Percentiles rank a stretch among this genome's conserved stretches.
phyloP scores from a whole-genome alignment of 140 eudicot genomes.

The Erigeron philadelphicus region DNA sequence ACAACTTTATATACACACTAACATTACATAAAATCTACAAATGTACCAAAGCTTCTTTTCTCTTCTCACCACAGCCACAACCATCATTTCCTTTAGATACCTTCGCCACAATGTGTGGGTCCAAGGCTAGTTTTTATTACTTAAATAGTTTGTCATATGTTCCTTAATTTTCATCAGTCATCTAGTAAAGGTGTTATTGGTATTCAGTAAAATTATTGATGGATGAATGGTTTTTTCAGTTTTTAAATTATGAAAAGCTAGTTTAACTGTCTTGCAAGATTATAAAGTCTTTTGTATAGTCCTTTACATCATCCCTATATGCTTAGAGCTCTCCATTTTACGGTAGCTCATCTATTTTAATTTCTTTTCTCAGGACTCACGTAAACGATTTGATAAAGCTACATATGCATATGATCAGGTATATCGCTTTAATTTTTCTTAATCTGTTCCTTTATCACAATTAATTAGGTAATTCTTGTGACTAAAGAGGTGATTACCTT shows the following conservation, averaged over 20 bases:
- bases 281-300: background rate
- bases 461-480: background rate
- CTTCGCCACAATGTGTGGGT: too few species aligned
- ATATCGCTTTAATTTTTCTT: slow-evolving; percentile 6
- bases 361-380: slow-evolving; percentile 68
- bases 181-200: background rate
- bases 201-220: background rate
- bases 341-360: slow-evolving; percentile 13
- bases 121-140: background rate
- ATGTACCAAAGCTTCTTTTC: too few species aligned
- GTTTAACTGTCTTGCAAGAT: background rate
- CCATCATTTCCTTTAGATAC: too few species aligned
- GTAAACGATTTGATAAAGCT: slow-evolving; percentile 84
- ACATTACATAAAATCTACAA: too few species aligned
- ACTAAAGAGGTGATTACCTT: background rate
- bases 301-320: background rate
- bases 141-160: slow-evolving; percentile 9
- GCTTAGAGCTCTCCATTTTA: slow-evolving; percentile 3
- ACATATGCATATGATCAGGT: slow-evolving; percentile 84
- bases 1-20: too few species aligned
- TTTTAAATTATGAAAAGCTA: slow-evolving; percentile 15
- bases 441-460: slow-evolving; percentile 1
- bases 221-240: background rate
- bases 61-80: too few species aligned
- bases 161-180: background rate